A percentile compares a stretch with the other conserved stretches of the same genome.
Evolutionary conservation across 163 green algal genomes (phyloP).

Genomic region (Prototheca cutis): DNA sequence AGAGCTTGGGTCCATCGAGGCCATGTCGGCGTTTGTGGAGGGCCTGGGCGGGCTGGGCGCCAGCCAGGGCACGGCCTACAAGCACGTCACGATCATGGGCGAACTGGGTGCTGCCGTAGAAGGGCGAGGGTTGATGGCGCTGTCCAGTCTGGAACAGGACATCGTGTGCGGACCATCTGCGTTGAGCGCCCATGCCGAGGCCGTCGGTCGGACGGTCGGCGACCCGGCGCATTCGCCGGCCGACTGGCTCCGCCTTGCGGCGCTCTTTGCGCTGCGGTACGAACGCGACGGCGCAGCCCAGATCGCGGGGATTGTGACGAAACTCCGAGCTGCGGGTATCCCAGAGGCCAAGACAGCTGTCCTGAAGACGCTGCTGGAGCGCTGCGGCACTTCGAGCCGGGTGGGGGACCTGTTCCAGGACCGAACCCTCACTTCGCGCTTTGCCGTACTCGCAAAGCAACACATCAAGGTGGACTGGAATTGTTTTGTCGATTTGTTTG

Average conservation of each 20-base stretch:
- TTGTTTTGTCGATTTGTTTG: too few relatives aligned
- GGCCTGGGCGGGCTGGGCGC: constrained; percentile 71
- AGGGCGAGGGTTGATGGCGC: constrained; percentile 57
- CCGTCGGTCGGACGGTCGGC: constrained; percentile 33
- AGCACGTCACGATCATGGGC: constrained; percentile 93
- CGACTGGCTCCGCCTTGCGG: constrained; percentile 63
- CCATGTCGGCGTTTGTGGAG: constrained; percentile 93
- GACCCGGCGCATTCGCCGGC: constrained; percentile 13
- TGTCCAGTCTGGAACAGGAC: constrained; percentile 85
- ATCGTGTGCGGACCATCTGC: constrained; percentile 52
- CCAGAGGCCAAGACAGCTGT: constrained; percentile 20
- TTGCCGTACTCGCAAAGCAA: constrained; percentile 58
- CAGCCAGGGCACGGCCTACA: constrained; percentile 72
- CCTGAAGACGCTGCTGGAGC: constrained; percentile 57
- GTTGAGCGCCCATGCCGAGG: constrained; percentile 32
- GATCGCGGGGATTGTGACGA: constrained; percentile 25
- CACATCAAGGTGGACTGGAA: constrained; percentile 59
- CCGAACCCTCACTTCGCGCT: constrained; percentile 54
- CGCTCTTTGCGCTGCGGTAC: constrained; percentile 86
- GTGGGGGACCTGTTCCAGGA: constrained; percentile 83
- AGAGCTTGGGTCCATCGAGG: constrained; percentile 76
- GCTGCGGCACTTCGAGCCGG: constrained; percentile 47
- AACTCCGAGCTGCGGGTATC: constrained; percentile 8
- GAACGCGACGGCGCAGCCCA: constrained; percentile 63
- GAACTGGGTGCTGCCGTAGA: constrained; percentile 70